Evolutionary conservation across 176 grass and related monocot genomes (phyloP), one percentile per base, ranked within the genome.

Genomic region (Eremochloa ophiuroides): DNA sequence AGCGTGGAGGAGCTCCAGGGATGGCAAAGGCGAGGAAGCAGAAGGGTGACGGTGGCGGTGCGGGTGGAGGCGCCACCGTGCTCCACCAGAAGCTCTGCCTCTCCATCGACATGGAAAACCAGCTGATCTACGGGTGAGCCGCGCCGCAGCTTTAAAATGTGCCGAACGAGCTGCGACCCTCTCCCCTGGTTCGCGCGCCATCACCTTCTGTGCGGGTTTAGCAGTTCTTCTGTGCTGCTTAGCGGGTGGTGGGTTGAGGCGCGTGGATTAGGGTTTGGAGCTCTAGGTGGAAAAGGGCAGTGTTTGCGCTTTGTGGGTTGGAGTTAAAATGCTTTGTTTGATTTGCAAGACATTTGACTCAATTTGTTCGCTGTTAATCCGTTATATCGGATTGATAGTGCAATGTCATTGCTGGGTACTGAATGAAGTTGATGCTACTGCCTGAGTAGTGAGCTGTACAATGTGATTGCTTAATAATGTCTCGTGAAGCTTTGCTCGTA

Each of bases 11-110:
- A 73, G 55, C 62, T 39, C 14, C 44, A 48, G 47, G 61, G 80
- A 98, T 98, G 96, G 96, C 96, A 67, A 98, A 93, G 83, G 93
- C 96, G 74, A 82, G 90, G 81, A 93, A 91, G 88, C 96, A 91
- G 83, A 97, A 93, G 93, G 82, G 74, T 73, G 93, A 93, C 30
- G 90, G 74, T 47, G 82, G 84, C 16, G 79, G 56, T 47, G 82
- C 82, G 7, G 79, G 62, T 43, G 85, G 82, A n/a, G 94, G 90
- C 73, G 85, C 74, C 68, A 85, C 91, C 62, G 92, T 95, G 78
- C 88, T 89, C 43, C 96, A 98, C 88, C 96, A 98, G 86, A 98
- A 98, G 79, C 82, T 98, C 3, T 98, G 92, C 88, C 84, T 98
- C 86, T 98, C 96, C 74, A 78, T 98, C 90, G 92, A 98, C 78